Conservation (phyloP, 306 rosid species). For the Ammopiptanthus mongolicus region DNA sequence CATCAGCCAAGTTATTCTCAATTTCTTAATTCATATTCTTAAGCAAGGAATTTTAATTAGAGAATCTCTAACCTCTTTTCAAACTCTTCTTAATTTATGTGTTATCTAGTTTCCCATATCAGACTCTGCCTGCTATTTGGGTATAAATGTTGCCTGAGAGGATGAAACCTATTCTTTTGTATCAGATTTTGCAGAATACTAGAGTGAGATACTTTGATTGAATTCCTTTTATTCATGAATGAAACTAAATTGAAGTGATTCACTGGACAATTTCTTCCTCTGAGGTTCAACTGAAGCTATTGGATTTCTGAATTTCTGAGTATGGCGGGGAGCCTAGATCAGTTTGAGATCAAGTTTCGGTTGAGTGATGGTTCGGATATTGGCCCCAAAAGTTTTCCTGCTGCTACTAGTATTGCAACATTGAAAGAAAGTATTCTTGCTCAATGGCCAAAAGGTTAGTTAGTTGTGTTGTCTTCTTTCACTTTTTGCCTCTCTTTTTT, state of each 20-base stretch:
- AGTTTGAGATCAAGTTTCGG: conserved; percentile 77
- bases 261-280: background rate
- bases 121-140: conserved; percentile 1
- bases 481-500: background rate
- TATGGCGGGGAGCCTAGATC: conserved; percentile 76
- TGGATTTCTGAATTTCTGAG: conserved; percentile 19
- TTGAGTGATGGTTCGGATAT: conserved; percentile 86
- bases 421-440: conserved; percentile 79
- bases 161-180: background rate
- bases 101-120: background rate
- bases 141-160: background rate
- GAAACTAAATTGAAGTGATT: conserved; percentile 24
- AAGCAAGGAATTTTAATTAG: background rate
- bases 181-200: conserved; percentile 20
- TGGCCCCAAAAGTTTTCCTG: conserved; percentile 73
- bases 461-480: conserved; percentile 17
- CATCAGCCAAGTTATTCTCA: background rate
- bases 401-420: conserved; percentile 67
- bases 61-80: background rate
- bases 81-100: background rate
- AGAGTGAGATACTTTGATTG: conserved; percentile 7
- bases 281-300: conserved; percentile 9
- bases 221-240: background rate
- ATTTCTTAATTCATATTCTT: background rate
- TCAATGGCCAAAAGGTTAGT: conserved; percentile 97